Conservation (phyloP, 108 stramenopile genomes). For the Aureococcus anophagefferens region DNA sequence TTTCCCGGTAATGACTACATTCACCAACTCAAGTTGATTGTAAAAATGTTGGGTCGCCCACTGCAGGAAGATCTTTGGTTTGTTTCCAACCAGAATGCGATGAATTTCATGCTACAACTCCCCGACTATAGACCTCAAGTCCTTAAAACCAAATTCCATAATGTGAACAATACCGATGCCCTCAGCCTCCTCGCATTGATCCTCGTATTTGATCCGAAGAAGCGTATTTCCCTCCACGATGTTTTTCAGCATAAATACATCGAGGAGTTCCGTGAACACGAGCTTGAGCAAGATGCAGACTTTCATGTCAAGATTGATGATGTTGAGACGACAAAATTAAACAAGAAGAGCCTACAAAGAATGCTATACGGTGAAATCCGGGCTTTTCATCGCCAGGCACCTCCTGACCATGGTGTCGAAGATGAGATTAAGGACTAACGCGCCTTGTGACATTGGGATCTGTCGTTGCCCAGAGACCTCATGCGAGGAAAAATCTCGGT, state of each 20-base stretch:
- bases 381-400: neutral
- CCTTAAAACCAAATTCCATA: neutral
- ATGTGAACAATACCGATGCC: constrained; percentile 3
- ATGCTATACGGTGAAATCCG: neutral
- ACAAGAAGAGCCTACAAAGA: neutral
- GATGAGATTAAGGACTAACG: too few species aligned
- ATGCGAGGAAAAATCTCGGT: too few species aligned
- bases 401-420: too few species aligned
- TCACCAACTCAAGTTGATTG: constrained; percentile 23
- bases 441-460: too few species aligned
- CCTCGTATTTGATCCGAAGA: constrained; percentile 16
- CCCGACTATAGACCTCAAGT: constrained; percentile 7
- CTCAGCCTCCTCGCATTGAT: constrained; percentile 8
- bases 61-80: constrained; percentile 20
- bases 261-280: neutral
- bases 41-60: constrained; percentile 16
- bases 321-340: neutral
- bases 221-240: constrained; percentile 12
- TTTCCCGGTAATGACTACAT: constrained; percentile 34
- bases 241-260: constrained; percentile 13
- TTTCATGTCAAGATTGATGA: neutral
- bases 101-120: constrained; percentile 21
- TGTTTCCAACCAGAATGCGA: constrained; percentile 20
- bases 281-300: neutral
- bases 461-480: too few species aligned